Conservation (phyloP, 2,329 filamentous ascomycete species). For the Byssochlamys sp. region DNA sequence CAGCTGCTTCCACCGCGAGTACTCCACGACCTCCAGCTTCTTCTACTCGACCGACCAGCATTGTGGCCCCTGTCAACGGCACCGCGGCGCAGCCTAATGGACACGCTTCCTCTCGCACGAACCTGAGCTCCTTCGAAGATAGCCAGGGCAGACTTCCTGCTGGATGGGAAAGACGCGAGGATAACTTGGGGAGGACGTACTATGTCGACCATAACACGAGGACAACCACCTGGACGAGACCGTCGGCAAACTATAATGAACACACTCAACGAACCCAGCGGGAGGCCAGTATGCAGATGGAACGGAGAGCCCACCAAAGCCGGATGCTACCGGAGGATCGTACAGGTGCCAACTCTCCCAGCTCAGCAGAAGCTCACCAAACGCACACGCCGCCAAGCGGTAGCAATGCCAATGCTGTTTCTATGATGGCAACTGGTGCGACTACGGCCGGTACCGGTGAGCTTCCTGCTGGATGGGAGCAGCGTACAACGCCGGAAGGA, state of each 20-base stretch:
- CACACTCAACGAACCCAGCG: constrained; percentile 67
- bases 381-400: constrained; percentile 36
- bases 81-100: constrained; percentile 26
- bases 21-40: constrained; percentile 25
- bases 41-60: constrained; percentile 29
- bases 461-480: constrained; percentile 91
- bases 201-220: constrained; percentile 97
- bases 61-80: constrained; percentile 32
- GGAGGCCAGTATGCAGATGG: constrained; percentile 84
- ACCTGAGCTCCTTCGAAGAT: constrained; percentile 89
- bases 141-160: constrained; percentile 83
- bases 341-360: constrained; percentile 85
- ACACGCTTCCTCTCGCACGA: constrained; percentile 37
- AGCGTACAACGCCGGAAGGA: constrained; percentile 88
- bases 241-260: constrained; percentile 66
- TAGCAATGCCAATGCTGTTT: constrained; percentile 49
- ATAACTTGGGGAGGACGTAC: constrained; percentile 89
- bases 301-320: constrained; percentile 88
- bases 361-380: constrained; percentile 47
- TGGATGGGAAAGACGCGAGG: constrained; percentile 92
- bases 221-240: constrained; percentile 91
- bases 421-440: constrained; percentile 89
- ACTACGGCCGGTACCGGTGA: constrained; percentile 92
- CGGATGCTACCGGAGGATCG: constrained; percentile 90
- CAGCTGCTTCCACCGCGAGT: constrained; percentile 24